These are phyloP conservation scores for Gossypium turneri DNA, from an alignment of 345 rosid species.

Conservation along the genomic window DNA sequence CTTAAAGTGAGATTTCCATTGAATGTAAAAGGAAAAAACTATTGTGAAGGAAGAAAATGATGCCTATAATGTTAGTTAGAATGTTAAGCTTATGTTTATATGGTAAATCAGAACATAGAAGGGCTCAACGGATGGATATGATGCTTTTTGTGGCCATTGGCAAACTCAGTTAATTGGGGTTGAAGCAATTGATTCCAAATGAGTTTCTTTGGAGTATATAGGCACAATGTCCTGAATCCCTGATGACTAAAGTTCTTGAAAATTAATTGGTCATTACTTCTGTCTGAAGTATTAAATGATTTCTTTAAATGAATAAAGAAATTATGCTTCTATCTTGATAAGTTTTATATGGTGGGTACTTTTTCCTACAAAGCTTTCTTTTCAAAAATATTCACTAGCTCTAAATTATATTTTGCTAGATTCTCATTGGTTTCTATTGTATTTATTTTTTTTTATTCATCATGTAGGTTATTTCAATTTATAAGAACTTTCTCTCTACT, in stretches of 20 bases:
- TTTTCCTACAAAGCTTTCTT: background rate
- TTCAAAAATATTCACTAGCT: background rate
- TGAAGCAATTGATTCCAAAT: background rate
- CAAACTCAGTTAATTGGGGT: background rate
- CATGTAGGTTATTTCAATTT: slow-evolving; percentile 66
- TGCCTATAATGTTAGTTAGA: background rate
- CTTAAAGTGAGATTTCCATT: background rate
- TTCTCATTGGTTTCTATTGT: background rate
- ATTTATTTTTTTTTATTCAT: background rate
- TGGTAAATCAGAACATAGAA: background rate
- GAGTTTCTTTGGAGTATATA: background rate
- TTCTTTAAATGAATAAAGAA: background rate
- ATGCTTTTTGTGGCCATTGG: background rate
- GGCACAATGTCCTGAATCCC: background rate
- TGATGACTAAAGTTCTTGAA: background rate
- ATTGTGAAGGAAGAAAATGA: background rate
- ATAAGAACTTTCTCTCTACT: slow-evolving; percentile 67
- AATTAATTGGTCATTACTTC: background rate
- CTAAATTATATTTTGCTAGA: background rate
- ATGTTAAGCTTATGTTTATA: background rate
- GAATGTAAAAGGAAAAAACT: background rate
- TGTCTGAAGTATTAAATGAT: background rate
- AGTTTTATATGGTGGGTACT: background rate
- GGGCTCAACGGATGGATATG: background rate
- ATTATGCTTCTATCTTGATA: slow-evolving; percentile 4